Evolutionary conservation across 2,329 filamentous ascomycete species (phyloP).

Genomic region (Nemania serpens): DNA sequence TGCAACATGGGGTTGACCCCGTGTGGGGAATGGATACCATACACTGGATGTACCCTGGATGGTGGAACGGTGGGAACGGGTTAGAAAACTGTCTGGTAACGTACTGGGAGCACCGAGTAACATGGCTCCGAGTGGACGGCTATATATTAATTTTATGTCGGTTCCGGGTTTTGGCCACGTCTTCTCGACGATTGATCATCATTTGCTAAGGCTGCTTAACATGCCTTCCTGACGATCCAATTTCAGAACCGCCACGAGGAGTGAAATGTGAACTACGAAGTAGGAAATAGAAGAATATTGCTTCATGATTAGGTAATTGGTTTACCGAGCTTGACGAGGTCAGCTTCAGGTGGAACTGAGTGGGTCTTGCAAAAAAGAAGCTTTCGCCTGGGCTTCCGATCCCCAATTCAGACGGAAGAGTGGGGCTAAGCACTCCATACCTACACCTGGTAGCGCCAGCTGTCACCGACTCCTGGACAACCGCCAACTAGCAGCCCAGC

Average conservation of each 20-base stretch:
- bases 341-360: background rate
- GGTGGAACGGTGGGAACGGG: conserved; percentile 30
- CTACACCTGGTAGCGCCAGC: background rate
- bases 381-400: no score
- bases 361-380: background rate
- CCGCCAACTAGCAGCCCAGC: background rate
- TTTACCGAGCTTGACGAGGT: background rate
- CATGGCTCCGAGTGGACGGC: conserved; percentile 37
- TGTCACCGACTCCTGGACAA: background rate
- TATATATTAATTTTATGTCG: conserved; percentile 34
- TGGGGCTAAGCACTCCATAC: no score
- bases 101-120: background rate
- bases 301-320: background rate
- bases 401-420: no score
- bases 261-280: conserved; percentile 3
- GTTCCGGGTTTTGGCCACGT: conserved; percentile 29
- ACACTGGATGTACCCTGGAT: background rate
- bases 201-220: conserved; percentile 26
- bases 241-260: conserved; percentile 22
- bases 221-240: conserved; percentile 4
- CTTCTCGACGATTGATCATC: conserved; percentile 28
- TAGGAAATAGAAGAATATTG: background rate
- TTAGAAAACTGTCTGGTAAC: conserved; percentile 24
- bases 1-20: conserved; percentile 9
- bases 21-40: conserved; percentile 10